These are phyloP conservation scores for Mycena venus DNA, from an alignment of 768 basidiomycete species.

Conservation along the genomic window DNA sequence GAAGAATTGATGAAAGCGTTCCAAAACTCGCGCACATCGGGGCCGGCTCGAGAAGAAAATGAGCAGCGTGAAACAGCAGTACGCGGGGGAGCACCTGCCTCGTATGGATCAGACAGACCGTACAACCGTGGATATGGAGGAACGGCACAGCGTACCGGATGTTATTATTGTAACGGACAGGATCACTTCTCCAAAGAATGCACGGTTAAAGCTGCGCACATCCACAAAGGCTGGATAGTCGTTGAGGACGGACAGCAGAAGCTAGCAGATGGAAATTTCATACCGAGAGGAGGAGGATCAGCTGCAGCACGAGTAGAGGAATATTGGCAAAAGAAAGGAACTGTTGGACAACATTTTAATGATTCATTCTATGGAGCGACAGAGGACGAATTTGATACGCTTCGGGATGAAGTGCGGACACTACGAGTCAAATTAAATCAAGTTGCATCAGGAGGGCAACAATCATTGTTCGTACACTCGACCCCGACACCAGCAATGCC, in stretches of 20 bases:
- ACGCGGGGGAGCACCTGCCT: neutral
- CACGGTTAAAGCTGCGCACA: no score
- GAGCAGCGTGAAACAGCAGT: neutral
- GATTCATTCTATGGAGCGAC: neutral
- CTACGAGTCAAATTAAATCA: no score
- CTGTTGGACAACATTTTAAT: constrained; percentile 4
- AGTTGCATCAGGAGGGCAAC: neutral
- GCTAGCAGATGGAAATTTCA: constrained; percentile 4
- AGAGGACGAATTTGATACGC: no score
- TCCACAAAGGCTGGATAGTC: no score
- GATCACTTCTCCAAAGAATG: no score
- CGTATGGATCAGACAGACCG: constrained; percentile 1
- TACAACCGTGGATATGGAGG: neutral
- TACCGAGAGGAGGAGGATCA: constrained; percentile 13
- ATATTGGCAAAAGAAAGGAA: constrained; percentile 17
- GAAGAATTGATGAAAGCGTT: constrained; percentile 8
- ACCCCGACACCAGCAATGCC: neutral
- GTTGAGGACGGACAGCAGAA: constrained; percentile 19
- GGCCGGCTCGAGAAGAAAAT: neutral
- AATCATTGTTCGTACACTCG: no score
- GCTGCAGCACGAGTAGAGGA: neutral
- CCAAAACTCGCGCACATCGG: neutral
- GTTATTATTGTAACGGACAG: no score
- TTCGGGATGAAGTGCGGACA: no score
- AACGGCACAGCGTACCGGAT: neutral